Base-by-base conservation (phyloP, 306 rosid species). In the Mucuna pruriens region DNA sequence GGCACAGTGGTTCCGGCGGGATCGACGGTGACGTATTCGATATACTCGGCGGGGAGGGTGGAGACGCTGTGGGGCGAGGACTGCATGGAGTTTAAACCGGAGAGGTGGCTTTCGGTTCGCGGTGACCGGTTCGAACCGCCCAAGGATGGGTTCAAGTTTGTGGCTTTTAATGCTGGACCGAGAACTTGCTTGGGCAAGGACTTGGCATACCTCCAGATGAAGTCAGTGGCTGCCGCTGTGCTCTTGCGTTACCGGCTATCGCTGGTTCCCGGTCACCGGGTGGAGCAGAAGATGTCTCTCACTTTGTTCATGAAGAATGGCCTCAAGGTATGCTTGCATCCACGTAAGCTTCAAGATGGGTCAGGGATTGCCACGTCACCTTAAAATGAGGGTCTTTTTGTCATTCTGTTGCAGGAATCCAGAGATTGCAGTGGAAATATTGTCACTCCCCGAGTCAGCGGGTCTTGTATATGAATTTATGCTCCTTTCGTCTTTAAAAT, bases 91-190 rank as follows among this genome's bases (percentile, higher is more conserved):
- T 95, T 95, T 64, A 95, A 86, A 88, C 97, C 98, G 71, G 97
- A 95, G 17, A 69, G 98, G 86, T 95, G 97, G 97, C 54, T 95
- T 1, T 89, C 98, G 23, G 85, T 31, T 8, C 73, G 76, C 7
- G 91, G 86, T 0, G 85, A 8, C n/a, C 90, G 95, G 91, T 95
- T 95, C 88, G 95, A 92, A 84, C 87, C 88, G 52, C 97, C 95
- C 0, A 90, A 89, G 60, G 94, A 95, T 31, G 88, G 88, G 4
- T 95, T 88, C 25, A 89, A 80, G 85, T 95, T 95, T 7, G 88
- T 95, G 74, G 99, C 99, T 34, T 95, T 95, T 57, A 95, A 95
- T 16, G 99, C 89, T 4, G 99, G 99, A 66, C 99, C 99, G 74
- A 95, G 99, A 67, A 93, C 86, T 11, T 95, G 99, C 73, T 80